Percentiles rank a stretch among this genome's conserved stretches.
These are phyloP conservation scores for Helminthosporium solani DNA, from an alignment of 2,329 filamentous ascomycete genomes.

Conservation along the genomic window DNA sequence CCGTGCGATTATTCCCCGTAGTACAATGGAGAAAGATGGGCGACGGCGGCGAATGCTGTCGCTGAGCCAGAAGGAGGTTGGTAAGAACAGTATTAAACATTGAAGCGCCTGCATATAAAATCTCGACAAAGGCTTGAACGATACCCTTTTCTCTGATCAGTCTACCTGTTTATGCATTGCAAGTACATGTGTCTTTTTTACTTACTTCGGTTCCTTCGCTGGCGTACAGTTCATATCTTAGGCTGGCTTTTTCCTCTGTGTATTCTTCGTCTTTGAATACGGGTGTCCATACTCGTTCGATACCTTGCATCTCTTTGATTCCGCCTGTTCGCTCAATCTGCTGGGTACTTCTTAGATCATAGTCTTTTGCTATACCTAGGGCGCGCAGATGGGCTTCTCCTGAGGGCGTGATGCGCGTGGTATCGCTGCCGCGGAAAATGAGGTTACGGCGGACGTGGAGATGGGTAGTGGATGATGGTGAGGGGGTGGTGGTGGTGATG, in stretches of 20 bases:
- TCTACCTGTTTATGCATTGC: no score
- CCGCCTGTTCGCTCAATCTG: conserved; percentile 53
- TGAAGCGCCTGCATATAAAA: conserved; percentile 56
- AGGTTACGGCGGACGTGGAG: conserved; percentile 53
- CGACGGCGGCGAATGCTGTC: conserved; percentile 26
- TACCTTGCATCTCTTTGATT: conserved; percentile 42
- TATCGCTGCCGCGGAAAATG: conserved; percentile 68
- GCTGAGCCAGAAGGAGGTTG: conserved; percentile 51
- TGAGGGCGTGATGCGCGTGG: conserved; percentile 32
- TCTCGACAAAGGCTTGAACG: conserved; percentile 61
- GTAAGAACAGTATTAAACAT: conserved; percentile 59
- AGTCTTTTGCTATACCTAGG: conserved; percentile 63
- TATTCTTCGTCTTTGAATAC: conserved; percentile 60
- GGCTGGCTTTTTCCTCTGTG: conserved; percentile 60
- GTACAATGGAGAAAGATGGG: conserved; percentile 71
- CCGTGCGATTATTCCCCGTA: conserved; percentile 74
- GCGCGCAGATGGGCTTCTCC: conserved; percentile 26
- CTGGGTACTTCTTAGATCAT: conserved; percentile 64
- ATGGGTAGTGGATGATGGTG: not conserved
- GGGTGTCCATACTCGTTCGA: conserved; percentile 59
- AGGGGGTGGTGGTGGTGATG: conserved; percentile 7
- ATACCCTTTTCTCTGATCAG: conserved; percentile 50
- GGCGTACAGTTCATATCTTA: conserved; percentile 61
- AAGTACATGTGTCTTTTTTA: no score
- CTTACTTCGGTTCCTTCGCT: conserved; percentile 50